Percentiles rank a stretch among this genome's conserved stretches.
Conservation (phyloP, 2,329 filamentous ascomycete genomes). For the Diplodia mutila region DNA sequence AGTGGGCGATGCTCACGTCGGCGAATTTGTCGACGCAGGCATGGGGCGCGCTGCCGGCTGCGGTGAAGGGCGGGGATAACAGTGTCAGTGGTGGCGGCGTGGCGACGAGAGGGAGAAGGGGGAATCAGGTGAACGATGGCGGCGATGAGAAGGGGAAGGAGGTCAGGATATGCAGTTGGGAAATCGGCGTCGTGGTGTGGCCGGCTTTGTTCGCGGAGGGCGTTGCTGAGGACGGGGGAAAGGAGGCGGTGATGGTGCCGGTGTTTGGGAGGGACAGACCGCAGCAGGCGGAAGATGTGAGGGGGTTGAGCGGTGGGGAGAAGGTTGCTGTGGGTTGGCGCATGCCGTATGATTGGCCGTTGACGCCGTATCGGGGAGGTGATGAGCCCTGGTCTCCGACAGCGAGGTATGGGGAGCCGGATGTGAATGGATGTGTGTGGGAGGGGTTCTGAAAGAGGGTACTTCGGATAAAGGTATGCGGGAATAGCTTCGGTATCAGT, state of each 20-base stretch:
- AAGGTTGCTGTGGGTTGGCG: conserved; percentile 63
- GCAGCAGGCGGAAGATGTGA: conserved; percentile 21
- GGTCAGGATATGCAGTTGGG: conserved; percentile 76
- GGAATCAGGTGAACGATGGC: neutral
- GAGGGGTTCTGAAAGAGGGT: neutral
- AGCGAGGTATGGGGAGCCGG: neutral
- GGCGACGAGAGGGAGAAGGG: neutral
- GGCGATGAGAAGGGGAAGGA: neutral
- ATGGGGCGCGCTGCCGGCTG: conserved; percentile 69
- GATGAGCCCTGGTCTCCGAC: conserved; percentile 78
- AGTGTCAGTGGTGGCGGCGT: neutral
- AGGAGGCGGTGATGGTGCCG: conserved; percentile 63
- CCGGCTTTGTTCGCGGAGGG: conserved; percentile 57
- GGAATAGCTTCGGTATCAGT: no score
- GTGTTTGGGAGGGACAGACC: conserved; percentile 68
- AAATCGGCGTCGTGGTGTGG: conserved; percentile 84
- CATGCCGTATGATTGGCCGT: conserved; percentile 80
- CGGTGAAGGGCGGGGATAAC: neutral
- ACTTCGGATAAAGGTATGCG: no score
- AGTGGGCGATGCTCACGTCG: conserved; percentile 88
- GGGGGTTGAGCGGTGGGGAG: conserved; percentile 27
- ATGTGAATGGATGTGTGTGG: conserved; percentile 5
- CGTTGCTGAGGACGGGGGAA: neutral
- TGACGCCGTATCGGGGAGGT: conserved; percentile 64
- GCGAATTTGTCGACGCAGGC: conserved; percentile 90